These are phyloP conservation scores for Elsinoe necatrix DNA, from an alignment of 2,329 filamentous ascomycete genomes.

Conservation along the genomic window DNA sequence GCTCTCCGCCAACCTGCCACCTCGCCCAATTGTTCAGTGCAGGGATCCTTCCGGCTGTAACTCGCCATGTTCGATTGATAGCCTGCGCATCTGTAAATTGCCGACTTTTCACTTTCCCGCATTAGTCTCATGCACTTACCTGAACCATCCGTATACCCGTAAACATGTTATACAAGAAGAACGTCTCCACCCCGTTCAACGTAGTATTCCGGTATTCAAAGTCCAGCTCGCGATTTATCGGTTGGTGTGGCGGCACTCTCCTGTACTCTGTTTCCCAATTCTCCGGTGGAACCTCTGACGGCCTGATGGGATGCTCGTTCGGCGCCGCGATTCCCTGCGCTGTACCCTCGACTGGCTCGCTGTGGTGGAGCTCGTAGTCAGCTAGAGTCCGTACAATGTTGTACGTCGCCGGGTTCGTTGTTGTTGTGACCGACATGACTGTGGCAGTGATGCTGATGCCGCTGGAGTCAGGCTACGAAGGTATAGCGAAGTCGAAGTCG, in stretches of 20 bases:
- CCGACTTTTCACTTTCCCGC: neutral
- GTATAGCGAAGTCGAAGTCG: neutral
- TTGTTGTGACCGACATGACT: slow-evolving; percentile 39
- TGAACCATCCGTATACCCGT: slow-evolving; percentile 39
- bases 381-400: slow-evolving; percentile 32
- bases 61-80: slow-evolving; percentile 41
- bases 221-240: slow-evolving; percentile 38
- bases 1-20: slow-evolving; percentile 49
- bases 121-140: slow-evolving; percentile 26
- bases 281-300: slow-evolving; percentile 25
- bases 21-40: slow-evolving; percentile 36
- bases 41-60: slow-evolving; percentile 42
- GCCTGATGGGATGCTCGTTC: slow-evolving; percentile 23
- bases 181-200: slow-evolving; percentile 36
- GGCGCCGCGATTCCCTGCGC: slow-evolving; percentile 26
- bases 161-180: slow-evolving; percentile 46
- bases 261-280: slow-evolving; percentile 43
- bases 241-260: slow-evolving; percentile 41
- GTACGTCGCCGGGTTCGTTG: slow-evolving; percentile 33
- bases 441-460: slow-evolving; percentile 8
- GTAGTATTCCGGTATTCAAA: slow-evolving; percentile 37
- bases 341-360: slow-evolving; percentile 19
- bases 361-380: slow-evolving; percentile 42
- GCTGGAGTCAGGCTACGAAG: neutral
- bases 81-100: slow-evolving; percentile 25